Evolutionary conservation across 2,329 filamentous ascomycete species (phyloP).

Genomic region (Fusarium temperatum): DNA sequence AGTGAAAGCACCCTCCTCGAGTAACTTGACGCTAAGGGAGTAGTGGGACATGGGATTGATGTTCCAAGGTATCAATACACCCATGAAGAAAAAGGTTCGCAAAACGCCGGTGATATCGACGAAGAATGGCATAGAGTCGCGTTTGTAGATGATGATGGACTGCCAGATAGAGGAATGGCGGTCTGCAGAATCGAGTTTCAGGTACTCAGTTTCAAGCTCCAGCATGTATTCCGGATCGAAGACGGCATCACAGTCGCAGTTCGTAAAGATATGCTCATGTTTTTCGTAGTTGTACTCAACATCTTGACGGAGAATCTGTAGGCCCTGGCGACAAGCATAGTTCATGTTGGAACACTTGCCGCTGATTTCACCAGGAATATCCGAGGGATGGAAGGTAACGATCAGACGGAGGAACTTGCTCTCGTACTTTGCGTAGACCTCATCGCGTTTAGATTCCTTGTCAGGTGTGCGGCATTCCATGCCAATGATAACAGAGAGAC

Average conservation of each 20-base stretch:
- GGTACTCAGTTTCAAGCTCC: conserved; percentile 26
- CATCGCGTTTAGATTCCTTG: conserved; percentile 18
- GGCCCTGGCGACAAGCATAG: conserved; percentile 26
- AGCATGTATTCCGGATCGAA: conserved; percentile 36
- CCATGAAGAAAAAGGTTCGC: conserved; percentile 40
- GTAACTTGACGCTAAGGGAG: conserved; percentile 23
- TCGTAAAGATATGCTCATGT: conserved; percentile 38
- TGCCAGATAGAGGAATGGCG: conserved; percentile 40
- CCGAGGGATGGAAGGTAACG: conserved; percentile 21
- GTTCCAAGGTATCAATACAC: conserved; percentile 35
- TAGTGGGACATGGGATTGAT: conserved; percentile 35
- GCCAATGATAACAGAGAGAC: conserved; percentile 17
- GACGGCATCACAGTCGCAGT: conserved; percentile 39
- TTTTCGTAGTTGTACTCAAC: conserved; percentile 28
- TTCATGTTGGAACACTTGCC: conserved; percentile 33
- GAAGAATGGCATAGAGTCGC: conserved; percentile 39
- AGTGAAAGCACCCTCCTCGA: conserved; percentile 26
- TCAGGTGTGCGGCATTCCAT: conserved; percentile 25
- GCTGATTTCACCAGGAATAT: conserved; percentile 11
- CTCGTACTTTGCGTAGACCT: conserved; percentile 19
- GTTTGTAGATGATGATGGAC: conserved; percentile 38
- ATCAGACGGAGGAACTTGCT: conserved; percentile 24
- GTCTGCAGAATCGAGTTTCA: conserved; percentile 18
- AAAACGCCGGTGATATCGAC: conserved; percentile 38
- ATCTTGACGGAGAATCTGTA: conserved; percentile 26